These are phyloP conservation scores for Trichoderma sp. DNA, from an alignment of 2,329 filamentous ascomycete species.

Conservation along the genomic window DNA sequence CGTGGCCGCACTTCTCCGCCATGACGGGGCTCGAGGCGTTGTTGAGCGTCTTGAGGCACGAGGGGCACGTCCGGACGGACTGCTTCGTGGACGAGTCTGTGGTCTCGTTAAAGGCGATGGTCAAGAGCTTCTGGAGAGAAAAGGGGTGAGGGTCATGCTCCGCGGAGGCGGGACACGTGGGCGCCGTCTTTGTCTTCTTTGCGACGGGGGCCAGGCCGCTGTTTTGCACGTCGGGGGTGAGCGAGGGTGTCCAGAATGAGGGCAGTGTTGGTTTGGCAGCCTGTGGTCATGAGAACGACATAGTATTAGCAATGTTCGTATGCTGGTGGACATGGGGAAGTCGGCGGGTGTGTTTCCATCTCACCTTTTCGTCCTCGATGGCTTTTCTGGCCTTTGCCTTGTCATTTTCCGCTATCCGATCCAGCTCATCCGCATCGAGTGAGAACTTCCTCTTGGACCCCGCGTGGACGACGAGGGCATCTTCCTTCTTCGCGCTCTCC, in stretches of 20 bases:
- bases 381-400: constrained; percentile 68
- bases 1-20: constrained; percentile 87
- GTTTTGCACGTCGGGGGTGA: constrained; percentile 62
- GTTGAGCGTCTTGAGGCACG: constrained; percentile 78
- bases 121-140: constrained; percentile 75
- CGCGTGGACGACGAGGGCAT: constrained; percentile 26
- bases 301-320: constrained; percentile 9
- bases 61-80: constrained; percentile 66
- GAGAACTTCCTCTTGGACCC: constrained; percentile 70
- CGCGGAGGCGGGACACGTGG: constrained; percentile 75
- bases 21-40: constrained; percentile 83
- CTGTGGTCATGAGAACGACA: constrained; percentile 36
- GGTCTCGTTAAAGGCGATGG: constrained; percentile 76
- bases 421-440: constrained; percentile 75
- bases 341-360: constrained; percentile 20
- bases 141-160: constrained; percentile 69
- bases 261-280: constrained; percentile 69
- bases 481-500: background rate
- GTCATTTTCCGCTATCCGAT: constrained; percentile 69
- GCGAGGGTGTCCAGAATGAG: constrained; percentile 90
- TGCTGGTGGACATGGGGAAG: background rate
- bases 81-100: constrained; percentile 51
- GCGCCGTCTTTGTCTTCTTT: constrained; percentile 67
- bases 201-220: constrained; percentile 56
- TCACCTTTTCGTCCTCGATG: constrained; percentile 72